Evolutionary conservation across 306 rosid species (phyloP).

Genomic region (Alnus rubra): DNA sequence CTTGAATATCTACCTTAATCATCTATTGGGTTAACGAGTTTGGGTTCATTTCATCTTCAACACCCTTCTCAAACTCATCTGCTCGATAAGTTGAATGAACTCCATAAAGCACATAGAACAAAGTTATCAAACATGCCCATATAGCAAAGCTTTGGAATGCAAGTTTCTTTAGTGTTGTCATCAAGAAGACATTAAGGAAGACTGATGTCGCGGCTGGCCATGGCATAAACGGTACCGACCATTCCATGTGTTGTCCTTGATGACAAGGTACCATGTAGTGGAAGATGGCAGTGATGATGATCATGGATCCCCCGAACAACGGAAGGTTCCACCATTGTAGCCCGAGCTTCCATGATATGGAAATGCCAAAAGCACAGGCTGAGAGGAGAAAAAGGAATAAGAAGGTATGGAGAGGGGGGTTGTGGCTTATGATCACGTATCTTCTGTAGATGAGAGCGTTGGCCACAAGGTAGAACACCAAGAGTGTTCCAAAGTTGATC

Average conservation of each 20-base stretch:
- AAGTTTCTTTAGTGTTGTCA: slow-evolving; percentile 54
- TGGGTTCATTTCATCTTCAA: slow-evolving; percentile 31
- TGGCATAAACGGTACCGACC: slow-evolving; percentile 92
- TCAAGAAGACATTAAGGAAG: slow-evolving; percentile 76
- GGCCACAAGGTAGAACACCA: slow-evolving; percentile 92
- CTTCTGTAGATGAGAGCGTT: slow-evolving; percentile 79
- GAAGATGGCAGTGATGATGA: slow-evolving; percentile 57
- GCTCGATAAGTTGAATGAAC: slow-evolving; percentile 88
- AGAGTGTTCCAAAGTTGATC: slow-evolving; percentile 72
- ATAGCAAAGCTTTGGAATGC: slow-evolving; percentile 71
- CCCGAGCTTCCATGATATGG: slow-evolving; percentile 65
- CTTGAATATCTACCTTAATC: slow-evolving; percentile 66
- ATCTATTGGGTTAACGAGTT: slow-evolving; percentile 41
- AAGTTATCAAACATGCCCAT: slow-evolving; percentile 62
- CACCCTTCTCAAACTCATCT: slow-evolving; percentile 55
- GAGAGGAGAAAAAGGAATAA: slow-evolving; percentile 73
- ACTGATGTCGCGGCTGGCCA: slow-evolving; percentile 86
- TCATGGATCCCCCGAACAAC: slow-evolving; percentile 47
- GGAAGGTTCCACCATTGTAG: slow-evolving; percentile 68
- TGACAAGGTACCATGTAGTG: slow-evolving; percentile 51
- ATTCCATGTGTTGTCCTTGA: slow-evolving; percentile 21
- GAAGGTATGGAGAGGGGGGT: slow-evolving; percentile 54
- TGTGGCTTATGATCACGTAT: slow-evolving; percentile 51
- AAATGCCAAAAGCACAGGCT: slow-evolving; percentile 58
- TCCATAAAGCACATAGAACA: slow-evolving; percentile 84